Conservation (phyloP, 345 rosid genomes). For the Rhizophora apiculata region DNA sequence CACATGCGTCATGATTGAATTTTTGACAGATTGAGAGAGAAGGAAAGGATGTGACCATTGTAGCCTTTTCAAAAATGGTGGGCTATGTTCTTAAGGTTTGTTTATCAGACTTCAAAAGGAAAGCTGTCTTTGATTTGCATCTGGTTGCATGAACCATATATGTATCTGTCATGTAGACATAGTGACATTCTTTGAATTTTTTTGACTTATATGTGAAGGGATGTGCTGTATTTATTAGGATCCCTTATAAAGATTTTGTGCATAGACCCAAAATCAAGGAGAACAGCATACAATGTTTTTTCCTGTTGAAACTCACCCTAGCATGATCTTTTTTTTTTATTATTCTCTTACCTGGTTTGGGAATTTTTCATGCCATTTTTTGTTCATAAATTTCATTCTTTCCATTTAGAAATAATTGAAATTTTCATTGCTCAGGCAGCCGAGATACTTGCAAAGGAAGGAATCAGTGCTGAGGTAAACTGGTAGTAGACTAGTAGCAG, state of each 20-base stretch:
- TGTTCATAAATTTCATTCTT: not conserved
- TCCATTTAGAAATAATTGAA: not conserved
- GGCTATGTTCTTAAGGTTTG: constrained; percentile 80
- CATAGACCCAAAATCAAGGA: no score
- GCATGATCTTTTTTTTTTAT: no score
- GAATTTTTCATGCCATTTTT: not conserved
- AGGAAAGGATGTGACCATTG: constrained; percentile 87
- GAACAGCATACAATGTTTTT: no score
- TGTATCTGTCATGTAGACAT: not conserved
- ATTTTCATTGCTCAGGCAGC: constrained; percentile 57
- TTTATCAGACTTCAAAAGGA: not conserved
- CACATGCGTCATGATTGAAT: not conserved
- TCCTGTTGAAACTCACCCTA: no score
- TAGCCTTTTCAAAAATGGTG: constrained; percentile 85
- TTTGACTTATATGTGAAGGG: no score
- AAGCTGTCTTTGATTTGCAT: not conserved
- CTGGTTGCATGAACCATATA: not conserved
- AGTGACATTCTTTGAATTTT: no score
- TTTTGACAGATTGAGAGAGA: constrained; percentile 71
- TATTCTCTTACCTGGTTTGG: not conserved
- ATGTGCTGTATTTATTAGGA: no score
- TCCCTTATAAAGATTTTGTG: no score
- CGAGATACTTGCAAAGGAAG: constrained; percentile 80
- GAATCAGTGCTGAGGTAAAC: constrained; percentile 81
- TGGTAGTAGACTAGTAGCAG: not conserved